Evolutionary conservation across 495 filamentous ascomycete species (phyloP).

Genomic region (Letharia columbiana): DNA sequence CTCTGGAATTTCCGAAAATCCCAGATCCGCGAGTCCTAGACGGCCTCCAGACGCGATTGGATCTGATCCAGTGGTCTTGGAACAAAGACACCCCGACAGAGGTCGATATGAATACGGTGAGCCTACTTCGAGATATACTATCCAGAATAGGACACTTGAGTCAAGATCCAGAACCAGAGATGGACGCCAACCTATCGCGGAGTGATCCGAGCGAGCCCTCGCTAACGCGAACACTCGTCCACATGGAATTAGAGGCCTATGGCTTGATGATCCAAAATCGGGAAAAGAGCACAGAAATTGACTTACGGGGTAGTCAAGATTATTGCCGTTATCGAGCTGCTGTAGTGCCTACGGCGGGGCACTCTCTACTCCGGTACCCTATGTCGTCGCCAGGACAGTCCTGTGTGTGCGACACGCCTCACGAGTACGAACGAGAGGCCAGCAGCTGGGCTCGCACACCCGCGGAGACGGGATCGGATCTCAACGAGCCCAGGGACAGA

Average conservation of each 20-base stretch:
- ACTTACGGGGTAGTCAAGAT: not conserved
- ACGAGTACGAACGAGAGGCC: not conserved
- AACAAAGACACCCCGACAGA: not conserved
- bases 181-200: not conserved
- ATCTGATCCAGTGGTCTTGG: not conserved
- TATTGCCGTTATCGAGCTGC: not conserved
- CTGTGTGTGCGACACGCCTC: not conserved
- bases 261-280: not conserved
- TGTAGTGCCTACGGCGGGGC: not conserved
- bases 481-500: no score
- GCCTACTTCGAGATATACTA: not conserved
- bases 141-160: not conserved
- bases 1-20: not conserved
- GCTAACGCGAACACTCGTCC: not conserved
- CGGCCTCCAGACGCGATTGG: not conserved
- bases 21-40: not conserved
- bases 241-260: not conserved
- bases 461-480: not conserved
- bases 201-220: not conserved
- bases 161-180: not conserved
- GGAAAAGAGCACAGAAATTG: not conserved
- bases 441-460: not conserved
- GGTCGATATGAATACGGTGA: not conserved
- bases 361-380: not conserved
- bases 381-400: not conserved